Evolutionary conservation across 2,329 filamentous ascomycete species (phyloP).

Genomic region (Didymosphaeria variabile): DNA sequence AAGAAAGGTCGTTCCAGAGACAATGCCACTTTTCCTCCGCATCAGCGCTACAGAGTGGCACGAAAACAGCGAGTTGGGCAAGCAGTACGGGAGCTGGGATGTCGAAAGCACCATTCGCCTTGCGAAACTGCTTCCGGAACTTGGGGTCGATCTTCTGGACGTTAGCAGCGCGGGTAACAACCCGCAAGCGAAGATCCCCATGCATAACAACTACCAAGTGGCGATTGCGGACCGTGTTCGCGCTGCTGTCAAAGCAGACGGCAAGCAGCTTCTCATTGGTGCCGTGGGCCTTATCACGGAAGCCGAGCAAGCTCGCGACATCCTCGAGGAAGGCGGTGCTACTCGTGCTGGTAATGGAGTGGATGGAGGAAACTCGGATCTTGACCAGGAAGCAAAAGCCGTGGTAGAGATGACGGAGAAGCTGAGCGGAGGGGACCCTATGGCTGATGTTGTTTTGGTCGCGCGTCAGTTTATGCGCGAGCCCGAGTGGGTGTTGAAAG

Average conservation of each 20-base stretch:
- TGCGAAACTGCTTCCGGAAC: slow-evolving; percentile 51
- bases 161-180: slow-evolving; percentile 58
- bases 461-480: slow-evolving; percentile 65
- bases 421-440: slow-evolving; percentile 34
- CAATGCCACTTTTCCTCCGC: slow-evolving; percentile 48
- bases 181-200: slow-evolving; percentile 51
- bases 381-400: slow-evolving; percentile 42
- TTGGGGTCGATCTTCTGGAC: slow-evolving; percentile 57
- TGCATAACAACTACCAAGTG: slow-evolving; percentile 60
- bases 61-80: slow-evolving; percentile 43
- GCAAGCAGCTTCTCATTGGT: slow-evolving; percentile 57
- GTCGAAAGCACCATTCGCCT: slow-evolving; percentile 51
- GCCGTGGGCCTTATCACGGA: slow-evolving; percentile 65
- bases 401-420: slow-evolving; percentile 48
- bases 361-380: slow-evolving; percentile 34
- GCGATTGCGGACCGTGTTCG: slow-evolving; percentile 58
- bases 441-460: slow-evolving; percentile 62
- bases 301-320: slow-evolving; percentile 59
- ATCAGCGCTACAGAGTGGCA: slow-evolving; percentile 51
- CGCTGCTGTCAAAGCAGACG: slow-evolving; percentile 49
- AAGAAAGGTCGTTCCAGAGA: slow-evolving; percentile 41
- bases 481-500: slow-evolving; percentile 63
- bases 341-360: slow-evolving; percentile 12
- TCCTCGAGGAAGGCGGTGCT: slow-evolving; percentile 49
- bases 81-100: slow-evolving; percentile 50